Conservation (phyloP, 108 stramenopile genomes). For the Nannochloropsis gaditana region DNA sequence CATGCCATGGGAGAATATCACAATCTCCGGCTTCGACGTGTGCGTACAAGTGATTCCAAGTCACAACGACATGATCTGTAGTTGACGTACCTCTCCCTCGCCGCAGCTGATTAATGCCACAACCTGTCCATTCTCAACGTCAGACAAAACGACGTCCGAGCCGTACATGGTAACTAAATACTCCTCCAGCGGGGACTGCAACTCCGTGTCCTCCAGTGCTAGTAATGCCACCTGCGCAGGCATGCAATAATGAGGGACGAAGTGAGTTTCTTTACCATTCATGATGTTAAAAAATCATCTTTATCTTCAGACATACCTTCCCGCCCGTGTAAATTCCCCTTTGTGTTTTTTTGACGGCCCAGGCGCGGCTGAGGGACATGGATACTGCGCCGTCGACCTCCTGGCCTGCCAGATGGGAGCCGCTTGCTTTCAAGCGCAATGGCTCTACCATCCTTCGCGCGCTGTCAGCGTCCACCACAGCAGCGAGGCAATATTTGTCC, state of each 20-base stretch:
- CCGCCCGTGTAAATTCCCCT: not conserved
- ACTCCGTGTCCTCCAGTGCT: not conserved
- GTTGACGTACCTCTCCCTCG: not conserved
- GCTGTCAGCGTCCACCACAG: not conserved
- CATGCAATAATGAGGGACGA: not conserved
- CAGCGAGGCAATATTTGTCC: not conserved
- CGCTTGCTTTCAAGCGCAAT: not conserved
- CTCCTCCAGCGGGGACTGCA: not conserved
- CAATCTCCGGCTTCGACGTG: constrained; percentile 9
- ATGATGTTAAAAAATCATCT: not conserved
- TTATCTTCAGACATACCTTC: not conserved
- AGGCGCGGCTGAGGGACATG: not conserved
- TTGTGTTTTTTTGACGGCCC: not conserved
- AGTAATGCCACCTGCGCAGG: not conserved
- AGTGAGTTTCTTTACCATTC: not conserved
- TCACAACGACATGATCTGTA: not conserved
- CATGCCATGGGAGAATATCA: not conserved
- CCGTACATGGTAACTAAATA: constrained; percentile 3
- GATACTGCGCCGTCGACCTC: not conserved
- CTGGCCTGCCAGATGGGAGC: not conserved
- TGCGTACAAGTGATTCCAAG: not conserved
- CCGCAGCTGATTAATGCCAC: not conserved
- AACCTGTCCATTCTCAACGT: constrained; percentile 14
- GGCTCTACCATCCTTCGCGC: not conserved
- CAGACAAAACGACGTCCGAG: not conserved